Conservation (phyloP, 805 yeast species). For the Myxozyma vanderwaltii region DNA sequence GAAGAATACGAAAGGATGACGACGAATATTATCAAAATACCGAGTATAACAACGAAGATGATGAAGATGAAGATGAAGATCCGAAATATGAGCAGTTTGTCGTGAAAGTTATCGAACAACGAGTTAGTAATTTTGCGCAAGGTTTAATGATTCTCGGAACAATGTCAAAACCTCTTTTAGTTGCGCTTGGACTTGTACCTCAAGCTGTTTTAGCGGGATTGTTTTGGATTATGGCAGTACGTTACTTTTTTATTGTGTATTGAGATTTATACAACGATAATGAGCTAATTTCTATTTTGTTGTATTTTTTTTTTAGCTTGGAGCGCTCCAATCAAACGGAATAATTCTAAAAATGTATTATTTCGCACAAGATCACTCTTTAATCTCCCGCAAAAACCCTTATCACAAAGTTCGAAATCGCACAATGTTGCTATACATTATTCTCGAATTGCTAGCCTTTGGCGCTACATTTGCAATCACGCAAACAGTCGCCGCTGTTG, state of each 20-base stretch:
- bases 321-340: slow-evolving; percentile 69
- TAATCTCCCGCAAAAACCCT: slow-evolving; percentile 43
- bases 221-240: slow-evolving; percentile 87
- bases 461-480: slow-evolving; percentile 84
- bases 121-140: slow-evolving; percentile 81
- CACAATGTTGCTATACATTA: slow-evolving; percentile 55
- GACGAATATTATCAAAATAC: slow-evolving; percentile 77
- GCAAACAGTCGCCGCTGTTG: slow-evolving; percentile 86
- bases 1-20: slow-evolving; percentile 61
- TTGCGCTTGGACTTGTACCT: slow-evolving; percentile 81
- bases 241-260: slow-evolving; percentile 71
- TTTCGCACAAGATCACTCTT: slow-evolving; percentile 59
- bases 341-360: slow-evolving; percentile 65
- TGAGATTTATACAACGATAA: slow-evolving; percentile 51
- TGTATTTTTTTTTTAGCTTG: slow-evolving; percentile 3
- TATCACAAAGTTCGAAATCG: slow-evolving; percentile 42
- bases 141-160: slow-evolving; percentile 81
- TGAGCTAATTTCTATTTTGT: too few relatives aligned
- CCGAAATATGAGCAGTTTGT: neutral
- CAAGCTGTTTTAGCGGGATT: slow-evolving; percentile 92
- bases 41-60: slow-evolving; percentile 72
- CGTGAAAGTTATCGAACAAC: slow-evolving; percentile 76
- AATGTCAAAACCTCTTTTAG: slow-evolving; percentile 85
- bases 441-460: slow-evolving; percentile 65
- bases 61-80: neutral